A percentile compares a stretch with the other conserved stretches of the same genome.
Conservation (phyloP, 768 basidiomycete genomes). For the Mycena latifolia region DNA sequence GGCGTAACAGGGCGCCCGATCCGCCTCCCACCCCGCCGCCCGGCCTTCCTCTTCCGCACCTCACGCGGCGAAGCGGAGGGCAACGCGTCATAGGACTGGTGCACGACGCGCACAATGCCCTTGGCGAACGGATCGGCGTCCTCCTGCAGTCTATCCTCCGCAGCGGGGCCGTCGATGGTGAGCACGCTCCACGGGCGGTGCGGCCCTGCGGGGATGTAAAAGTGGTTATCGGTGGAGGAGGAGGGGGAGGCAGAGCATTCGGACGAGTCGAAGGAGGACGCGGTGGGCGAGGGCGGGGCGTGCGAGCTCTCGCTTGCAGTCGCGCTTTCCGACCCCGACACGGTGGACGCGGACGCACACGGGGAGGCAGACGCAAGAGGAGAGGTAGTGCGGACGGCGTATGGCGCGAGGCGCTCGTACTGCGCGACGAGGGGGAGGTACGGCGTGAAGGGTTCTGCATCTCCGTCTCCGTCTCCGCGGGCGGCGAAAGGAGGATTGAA, state of each 20-base stretch:
- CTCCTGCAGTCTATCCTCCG: background rate
- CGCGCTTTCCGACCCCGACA: too few species aligned
- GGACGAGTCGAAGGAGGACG: constrained; percentile 11
- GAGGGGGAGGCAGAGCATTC: background rate
- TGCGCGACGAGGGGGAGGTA: constrained; percentile 35
- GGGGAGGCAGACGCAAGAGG: too few species aligned
- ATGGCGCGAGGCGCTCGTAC: constrained; percentile 35
- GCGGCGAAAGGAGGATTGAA: background rate
- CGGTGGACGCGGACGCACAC: too few species aligned
- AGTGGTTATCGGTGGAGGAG: background rate
- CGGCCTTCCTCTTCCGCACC: too few species aligned
- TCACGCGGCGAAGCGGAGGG: constrained; percentile 10
- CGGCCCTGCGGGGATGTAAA: background rate
- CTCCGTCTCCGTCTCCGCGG: too few species aligned
- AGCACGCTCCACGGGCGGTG: constrained; percentile 31
- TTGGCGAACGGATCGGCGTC: constrained; percentile 44
- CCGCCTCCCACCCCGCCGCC: too few species aligned
- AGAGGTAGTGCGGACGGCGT: constrained; percentile 14
- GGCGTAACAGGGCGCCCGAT: background rate
- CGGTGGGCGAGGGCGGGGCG: constrained; percentile 23
- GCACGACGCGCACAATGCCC: constrained; percentile 39
- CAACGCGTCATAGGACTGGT: constrained; percentile 35
- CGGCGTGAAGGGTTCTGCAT: constrained; percentile 21
- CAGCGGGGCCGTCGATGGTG: constrained; percentile 26
- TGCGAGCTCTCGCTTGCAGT: too few species aligned